Conservation (phyloP, 2,329 filamentous ascomycete genomes). For the Penicillium sp. region DNA sequence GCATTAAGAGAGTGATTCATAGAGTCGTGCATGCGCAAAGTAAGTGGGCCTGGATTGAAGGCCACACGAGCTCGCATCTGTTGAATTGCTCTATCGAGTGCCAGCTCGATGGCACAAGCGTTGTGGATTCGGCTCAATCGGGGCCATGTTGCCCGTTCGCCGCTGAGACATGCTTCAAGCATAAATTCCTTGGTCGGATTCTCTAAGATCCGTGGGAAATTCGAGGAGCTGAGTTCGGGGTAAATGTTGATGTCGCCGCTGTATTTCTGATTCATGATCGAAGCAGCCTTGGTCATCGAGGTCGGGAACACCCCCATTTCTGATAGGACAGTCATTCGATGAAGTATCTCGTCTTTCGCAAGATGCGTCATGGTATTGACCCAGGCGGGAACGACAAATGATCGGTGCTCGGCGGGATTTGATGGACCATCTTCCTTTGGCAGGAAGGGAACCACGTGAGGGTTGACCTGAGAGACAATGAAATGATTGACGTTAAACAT, state of each 20-base stretch:
- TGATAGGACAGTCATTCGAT: slow-evolving; percentile 75
- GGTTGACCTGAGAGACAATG: slow-evolving; percentile 95
- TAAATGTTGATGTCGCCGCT: slow-evolving; percentile 94
- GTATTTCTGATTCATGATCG: slow-evolving; percentile 85
- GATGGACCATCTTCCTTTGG: slow-evolving; percentile 63
- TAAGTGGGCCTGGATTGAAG: slow-evolving; percentile 30
- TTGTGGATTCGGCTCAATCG: slow-evolving; percentile 82
- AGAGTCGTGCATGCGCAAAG: slow-evolving; percentile 18
- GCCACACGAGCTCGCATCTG: slow-evolving; percentile 41
- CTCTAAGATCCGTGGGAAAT: slow-evolving; percentile 72
- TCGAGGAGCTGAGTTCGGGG: slow-evolving; percentile 70
- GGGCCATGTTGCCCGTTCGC: slow-evolving; percentile 88
- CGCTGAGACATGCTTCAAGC: slow-evolving; percentile 70
- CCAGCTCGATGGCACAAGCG: slow-evolving; percentile 82
- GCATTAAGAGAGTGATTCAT: slow-evolving; percentile 17
- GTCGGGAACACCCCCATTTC: slow-evolving; percentile 80
- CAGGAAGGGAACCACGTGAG: slow-evolving; percentile 85
- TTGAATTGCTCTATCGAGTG: slow-evolving; percentile 53
- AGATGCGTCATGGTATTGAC: slow-evolving; percentile 66
- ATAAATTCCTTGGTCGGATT: slow-evolving; percentile 89
- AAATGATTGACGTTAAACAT: slow-evolving; percentile 99
- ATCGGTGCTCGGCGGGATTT: slow-evolving; percentile 29
- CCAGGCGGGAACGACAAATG: slow-evolving; percentile 50
- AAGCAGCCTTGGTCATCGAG: slow-evolving; percentile 71
- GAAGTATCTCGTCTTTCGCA: slow-evolving; percentile 74